Percentiles rank a stretch among this genome's conserved stretches.
Conservation (phyloP, 306 rosid genomes). For the Mimosa pudica region DNA sequence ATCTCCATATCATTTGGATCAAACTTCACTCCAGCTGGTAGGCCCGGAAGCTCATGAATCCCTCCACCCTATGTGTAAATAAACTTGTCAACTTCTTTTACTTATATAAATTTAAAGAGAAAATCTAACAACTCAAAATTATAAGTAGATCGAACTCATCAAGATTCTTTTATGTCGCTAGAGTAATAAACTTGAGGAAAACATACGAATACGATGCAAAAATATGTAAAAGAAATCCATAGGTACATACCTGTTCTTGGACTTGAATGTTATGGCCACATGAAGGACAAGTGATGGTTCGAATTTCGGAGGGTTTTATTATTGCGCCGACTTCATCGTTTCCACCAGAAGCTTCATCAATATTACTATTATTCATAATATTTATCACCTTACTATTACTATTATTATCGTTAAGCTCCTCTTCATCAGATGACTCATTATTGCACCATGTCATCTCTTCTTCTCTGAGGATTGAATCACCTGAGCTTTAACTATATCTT, state of each 20-base stretch:
- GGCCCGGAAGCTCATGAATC: slow-evolving; percentile 69
- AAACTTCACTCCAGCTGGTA: slow-evolving; percentile 92
- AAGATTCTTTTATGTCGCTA: no score
- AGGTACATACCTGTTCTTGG: slow-evolving; percentile 55
- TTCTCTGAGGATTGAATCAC: neutral
- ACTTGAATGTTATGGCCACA: slow-evolving; percentile 66
- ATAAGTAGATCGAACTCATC: no score
- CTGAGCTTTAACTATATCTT: neutral
- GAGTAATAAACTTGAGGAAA: no score
- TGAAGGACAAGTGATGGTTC: slow-evolving; percentile 66
- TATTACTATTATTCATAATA: no score
- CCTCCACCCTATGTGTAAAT: slow-evolving; percentile 43
- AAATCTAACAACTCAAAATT: neutral
- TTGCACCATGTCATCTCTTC: slow-evolving; percentile 72
- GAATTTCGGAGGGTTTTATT: slow-evolving; percentile 38
- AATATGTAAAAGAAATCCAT: no score
- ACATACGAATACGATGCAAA: no score
- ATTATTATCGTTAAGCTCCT: slow-evolving; percentile 28
- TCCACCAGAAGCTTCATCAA: neutral
- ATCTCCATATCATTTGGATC: slow-evolving; percentile 91
- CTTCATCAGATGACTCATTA: slow-evolving; percentile 54
- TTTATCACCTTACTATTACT: slow-evolving; percentile 23
- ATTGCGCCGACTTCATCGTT: neutral
- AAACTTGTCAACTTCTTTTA: no score
- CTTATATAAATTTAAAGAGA: no score